phyloP scores from a whole-genome alignment of 306 rosid genomes.

The Abrus pulchellus region DNA sequence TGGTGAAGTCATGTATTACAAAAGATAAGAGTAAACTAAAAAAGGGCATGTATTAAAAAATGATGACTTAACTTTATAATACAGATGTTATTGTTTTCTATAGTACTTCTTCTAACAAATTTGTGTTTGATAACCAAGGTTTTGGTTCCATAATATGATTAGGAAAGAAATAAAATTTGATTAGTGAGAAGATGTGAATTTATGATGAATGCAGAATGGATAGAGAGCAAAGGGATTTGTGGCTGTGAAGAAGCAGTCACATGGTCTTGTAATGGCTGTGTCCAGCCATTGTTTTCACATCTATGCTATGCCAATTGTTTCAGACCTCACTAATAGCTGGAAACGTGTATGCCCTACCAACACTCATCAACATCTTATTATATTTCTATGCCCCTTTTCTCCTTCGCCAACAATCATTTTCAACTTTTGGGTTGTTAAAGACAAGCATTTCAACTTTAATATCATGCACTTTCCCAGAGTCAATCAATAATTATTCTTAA shows the following conservation, averaged over 20 bases:
- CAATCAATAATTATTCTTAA: neutral
- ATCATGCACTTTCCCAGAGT: neutral
- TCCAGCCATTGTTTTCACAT: conserved; percentile 16
- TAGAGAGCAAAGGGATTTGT: neutral
- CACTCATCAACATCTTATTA: neutral
- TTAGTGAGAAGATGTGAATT: neutral
- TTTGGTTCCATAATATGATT: too few relatives aligned
- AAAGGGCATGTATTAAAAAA: too few relatives aligned
- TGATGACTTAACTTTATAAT: too few relatives aligned
- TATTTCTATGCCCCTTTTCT: conserved; percentile 41
- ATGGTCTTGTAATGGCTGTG: conserved; percentile 39
- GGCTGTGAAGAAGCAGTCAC: conserved; percentile 28
- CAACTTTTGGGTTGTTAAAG: neutral
- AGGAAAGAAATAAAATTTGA: neutral
- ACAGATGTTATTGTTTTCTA: too few relatives aligned
- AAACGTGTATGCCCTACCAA: conserved; percentile 42
- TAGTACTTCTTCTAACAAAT: too few relatives aligned
- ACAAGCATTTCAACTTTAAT: too few relatives aligned
- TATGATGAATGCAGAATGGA: conserved; percentile 24
- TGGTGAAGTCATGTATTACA: too few relatives aligned
- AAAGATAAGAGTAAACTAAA: too few relatives aligned
- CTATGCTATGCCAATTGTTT: conserved; percentile 28
- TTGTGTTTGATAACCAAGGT: too few relatives aligned
- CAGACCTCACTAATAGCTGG: conserved; percentile 8
- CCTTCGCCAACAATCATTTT: neutral